Evolutionary conservation across 148 eudicot species (phyloP).

Genomic region (Gaultheria prostrata): DNA sequence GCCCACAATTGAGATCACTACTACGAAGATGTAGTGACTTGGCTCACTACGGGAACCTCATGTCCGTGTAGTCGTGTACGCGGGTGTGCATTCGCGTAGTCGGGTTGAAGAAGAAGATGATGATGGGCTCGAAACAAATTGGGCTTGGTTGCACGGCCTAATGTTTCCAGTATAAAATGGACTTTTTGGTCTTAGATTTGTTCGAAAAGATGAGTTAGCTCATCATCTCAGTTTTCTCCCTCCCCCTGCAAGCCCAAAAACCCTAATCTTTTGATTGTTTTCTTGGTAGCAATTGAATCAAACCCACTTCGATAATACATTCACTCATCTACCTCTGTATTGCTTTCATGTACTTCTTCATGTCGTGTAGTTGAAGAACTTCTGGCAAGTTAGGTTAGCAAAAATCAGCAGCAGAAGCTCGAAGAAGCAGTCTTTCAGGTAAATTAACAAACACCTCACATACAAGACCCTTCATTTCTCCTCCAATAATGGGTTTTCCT

Average conservation of each 20-base stretch:
- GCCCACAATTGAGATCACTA: too few species aligned
- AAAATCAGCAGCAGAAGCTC: not conserved
- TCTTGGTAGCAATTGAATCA: not conserved
- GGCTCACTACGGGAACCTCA: too few species aligned
- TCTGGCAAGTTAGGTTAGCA: not conserved
- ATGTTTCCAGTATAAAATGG: not conserved
- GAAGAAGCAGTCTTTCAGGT: constrained; percentile 4
- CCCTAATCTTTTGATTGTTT: not conserved
- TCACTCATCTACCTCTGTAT: not conserved
- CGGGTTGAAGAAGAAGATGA: too few species aligned
- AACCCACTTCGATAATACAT: not conserved
- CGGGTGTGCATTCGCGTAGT: too few species aligned
- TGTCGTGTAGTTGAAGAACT: not conserved
- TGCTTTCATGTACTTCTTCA: not conserved
- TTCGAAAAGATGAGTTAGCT: not conserved
- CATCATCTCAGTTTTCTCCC: too few species aligned
- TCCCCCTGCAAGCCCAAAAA: not conserved
- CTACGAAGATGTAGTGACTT: too few species aligned
- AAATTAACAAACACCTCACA: not conserved
- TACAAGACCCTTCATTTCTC: not conserved
- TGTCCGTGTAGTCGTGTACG: too few species aligned
- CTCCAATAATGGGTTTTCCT: not conserved
- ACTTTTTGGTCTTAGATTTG: not conserved
- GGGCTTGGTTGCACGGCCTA: not conserved
- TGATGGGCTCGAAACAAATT: not conserved